Evolutionary conservation across 495 filamentous ascomycete species (phyloP).

Genomic region (Sphaerosporella brunnea): DNA sequence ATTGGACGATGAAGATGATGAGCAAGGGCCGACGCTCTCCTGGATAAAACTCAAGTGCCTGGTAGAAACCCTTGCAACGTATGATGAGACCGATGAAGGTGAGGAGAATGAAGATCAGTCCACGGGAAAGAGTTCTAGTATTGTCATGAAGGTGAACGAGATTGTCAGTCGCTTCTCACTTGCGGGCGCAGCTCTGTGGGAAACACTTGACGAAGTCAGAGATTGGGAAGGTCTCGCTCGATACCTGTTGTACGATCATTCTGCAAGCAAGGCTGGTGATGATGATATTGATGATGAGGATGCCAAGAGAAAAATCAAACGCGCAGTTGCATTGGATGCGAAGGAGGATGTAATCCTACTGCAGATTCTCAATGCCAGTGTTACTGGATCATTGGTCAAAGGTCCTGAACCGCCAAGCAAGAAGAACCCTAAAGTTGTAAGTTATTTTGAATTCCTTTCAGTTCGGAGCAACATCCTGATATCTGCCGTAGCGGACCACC

Average conservation of each 20-base stretch:
- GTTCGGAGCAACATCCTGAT: constrained; percentile 2
- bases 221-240: constrained; percentile 80
- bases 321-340: constrained; percentile 51
- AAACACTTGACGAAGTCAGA: constrained; percentile 55
- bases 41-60: constrained; percentile 90
- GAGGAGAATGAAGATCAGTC: constrained; percentile 27
- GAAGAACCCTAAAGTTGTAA: constrained; percentile 18
- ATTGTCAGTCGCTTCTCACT: constrained; percentile 67
- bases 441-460: constrained; percentile 5
- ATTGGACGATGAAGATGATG: constrained; percentile 43
- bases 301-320: constrained; percentile 39
- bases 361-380: constrained; percentile 56
- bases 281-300: constrained; percentile 36
- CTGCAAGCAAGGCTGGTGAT: constrained; percentile 30
- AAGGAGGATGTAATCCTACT: constrained; percentile 71
- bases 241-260: constrained; percentile 85
- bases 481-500: constrained; percentile 26
- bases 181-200: constrained; percentile 68
- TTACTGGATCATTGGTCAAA: constrained; percentile 14
- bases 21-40: constrained; percentile 54
- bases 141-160: constrained; percentile 36
- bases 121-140: constrained; percentile 9
- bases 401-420: constrained; percentile 14
- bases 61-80: constrained; percentile 61
- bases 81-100: constrained; percentile 41